Percentiles rank a stretch among this genome's conserved stretches.
Evolutionary conservation across 1,284 basidiomycete species (phyloP).

Genomic region (Trichosporon sp.): DNA sequence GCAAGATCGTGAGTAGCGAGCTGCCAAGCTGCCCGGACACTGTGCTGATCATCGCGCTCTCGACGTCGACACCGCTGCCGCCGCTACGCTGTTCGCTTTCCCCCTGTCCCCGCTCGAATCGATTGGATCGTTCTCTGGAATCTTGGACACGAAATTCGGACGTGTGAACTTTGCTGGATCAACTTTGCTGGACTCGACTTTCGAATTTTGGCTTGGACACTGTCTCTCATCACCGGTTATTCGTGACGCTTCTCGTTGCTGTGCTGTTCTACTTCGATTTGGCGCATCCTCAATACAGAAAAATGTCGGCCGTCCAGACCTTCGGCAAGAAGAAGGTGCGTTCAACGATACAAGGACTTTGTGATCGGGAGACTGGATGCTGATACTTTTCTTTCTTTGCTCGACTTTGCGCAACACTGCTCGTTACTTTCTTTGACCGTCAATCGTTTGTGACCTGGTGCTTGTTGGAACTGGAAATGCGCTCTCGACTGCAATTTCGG

Average conservation of each 20-base stretch:
- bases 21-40: conserved; percentile 2
- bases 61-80: neutral
- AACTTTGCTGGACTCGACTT: neutral
- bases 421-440: neutral
- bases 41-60: conserved; percentile 7
- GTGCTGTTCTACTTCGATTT: neutral
- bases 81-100: neutral
- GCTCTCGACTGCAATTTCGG: neutral
- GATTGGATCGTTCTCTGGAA: neutral
- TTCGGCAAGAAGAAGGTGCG: conserved; percentile 97
- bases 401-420: too few relatives aligned
- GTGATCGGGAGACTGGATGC: conserved; percentile 3
- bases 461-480: neutral
- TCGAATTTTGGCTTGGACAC: neutral
- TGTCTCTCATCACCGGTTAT: neutral
- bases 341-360: too few relatives aligned
- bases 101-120: neutral
- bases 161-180: neutral
- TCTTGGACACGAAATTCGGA: neutral
- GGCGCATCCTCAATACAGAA: conserved; percentile 21
- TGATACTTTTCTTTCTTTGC: neutral
- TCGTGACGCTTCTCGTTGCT: neutral
- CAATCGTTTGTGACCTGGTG: neutral
- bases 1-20: conserved; percentile 22
- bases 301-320: conserved; percentile 70